Evolutionary conservation across 2,329 filamentous ascomycete genomes (phyloP).

Genomic region (Fusarium mexicanum): DNA sequence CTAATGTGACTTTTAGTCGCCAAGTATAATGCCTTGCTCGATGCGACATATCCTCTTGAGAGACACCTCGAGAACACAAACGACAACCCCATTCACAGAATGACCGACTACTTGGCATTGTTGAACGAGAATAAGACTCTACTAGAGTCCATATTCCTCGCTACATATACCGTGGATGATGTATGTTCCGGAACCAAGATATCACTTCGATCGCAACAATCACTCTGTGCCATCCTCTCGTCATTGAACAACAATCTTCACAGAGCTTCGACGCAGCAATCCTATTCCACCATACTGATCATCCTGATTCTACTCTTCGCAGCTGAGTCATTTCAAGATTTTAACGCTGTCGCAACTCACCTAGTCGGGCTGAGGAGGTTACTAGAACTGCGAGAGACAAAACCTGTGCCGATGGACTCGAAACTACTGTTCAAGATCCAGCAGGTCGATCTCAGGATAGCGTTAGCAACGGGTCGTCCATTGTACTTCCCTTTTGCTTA

Average conservation of each 20-base stretch:
- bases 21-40: not conserved
- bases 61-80: not conserved
- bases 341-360: not conserved
- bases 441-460: not conserved
- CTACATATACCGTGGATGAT: not conserved
- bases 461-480: not conserved
- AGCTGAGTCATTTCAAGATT: not conserved
- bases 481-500: not conserved
- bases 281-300: not conserved
- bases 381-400: not conserved
- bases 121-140: not conserved
- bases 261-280: not conserved
- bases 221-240: not conserved
- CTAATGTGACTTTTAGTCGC: not conserved
- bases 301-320: not conserved
- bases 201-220: not conserved
- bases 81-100: too few relatives aligned
- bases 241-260: not conserved
- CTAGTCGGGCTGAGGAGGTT: not conserved
- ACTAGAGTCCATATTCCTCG: not conserved
- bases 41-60: not conserved
- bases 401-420: not conserved
- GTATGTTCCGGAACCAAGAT: not conserved
- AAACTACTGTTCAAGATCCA: conserved; percentile 8
- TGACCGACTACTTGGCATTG: not conserved